Conservation (phyloP, 352 stramenopile genomes). For the Globisporangium solare region DNA sequence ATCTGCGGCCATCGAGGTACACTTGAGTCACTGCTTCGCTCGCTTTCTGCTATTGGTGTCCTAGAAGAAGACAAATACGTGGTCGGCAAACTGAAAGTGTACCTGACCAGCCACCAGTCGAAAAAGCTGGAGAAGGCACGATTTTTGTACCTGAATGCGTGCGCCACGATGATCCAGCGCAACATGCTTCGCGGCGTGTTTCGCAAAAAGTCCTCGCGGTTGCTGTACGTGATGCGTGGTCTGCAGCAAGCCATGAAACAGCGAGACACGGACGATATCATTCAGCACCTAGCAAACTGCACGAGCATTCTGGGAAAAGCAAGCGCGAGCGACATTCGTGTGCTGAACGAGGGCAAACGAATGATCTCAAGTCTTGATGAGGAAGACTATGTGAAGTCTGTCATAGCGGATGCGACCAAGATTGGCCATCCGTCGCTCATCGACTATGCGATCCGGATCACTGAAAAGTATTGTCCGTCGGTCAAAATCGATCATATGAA, state of each 20-base stretch:
- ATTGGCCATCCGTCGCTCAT: conserved; percentile 56
- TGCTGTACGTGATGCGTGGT: conserved; percentile 52
- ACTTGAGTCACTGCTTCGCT: conserved; percentile 65
- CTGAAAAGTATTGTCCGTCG: conserved; percentile 57
- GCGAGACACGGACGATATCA: conserved; percentile 55
- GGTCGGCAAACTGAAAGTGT: conserved; percentile 67
- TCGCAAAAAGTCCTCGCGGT: conserved; percentile 51
- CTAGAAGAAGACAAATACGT: conserved; percentile 79
- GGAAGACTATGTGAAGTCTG: conserved; percentile 71
- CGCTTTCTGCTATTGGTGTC: conserved; percentile 73
- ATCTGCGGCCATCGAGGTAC: conserved; percentile 75
- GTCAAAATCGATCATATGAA: conserved; percentile 50
- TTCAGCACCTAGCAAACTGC: conserved; percentile 54
- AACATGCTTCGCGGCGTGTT: conserved; percentile 74
- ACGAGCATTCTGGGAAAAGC: conserved; percentile 52
- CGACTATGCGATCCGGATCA: conserved; percentile 56
- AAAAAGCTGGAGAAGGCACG: conserved; percentile 78
- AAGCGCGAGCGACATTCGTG: conserved; percentile 49
- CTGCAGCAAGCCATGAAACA: conserved; percentile 50
- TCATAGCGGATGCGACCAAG: conserved; percentile 56
- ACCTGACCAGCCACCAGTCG: conserved; percentile 74
- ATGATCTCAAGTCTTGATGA: conserved; percentile 64
- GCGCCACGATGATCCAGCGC: conserved; percentile 79
- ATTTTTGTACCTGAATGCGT: conserved; percentile 74
- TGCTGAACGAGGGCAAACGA: conserved; percentile 43